A percentile compares a stretch with the other conserved stretches of the same genome.
Conservation (phyloP, 352 stramenopile species). For the Phytophthora kernoviae region DNA sequence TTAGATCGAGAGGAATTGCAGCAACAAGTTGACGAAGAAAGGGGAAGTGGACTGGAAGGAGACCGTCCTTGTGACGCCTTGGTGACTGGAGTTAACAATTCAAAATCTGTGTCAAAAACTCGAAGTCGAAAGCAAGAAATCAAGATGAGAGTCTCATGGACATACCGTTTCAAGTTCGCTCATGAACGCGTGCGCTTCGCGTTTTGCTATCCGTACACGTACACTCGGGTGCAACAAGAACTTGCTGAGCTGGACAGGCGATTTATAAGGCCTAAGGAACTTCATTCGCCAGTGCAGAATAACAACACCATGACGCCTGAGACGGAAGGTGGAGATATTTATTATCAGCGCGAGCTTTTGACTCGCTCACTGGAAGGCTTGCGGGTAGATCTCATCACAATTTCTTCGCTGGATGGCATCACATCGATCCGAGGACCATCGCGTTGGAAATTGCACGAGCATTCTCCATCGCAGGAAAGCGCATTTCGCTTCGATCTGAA, state of each 20-base stretch:
- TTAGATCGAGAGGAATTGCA: slow-evolving; percentile 4
- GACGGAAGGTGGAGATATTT: slow-evolving; percentile 47
- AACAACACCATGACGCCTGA: not conserved
- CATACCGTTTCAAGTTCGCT: slow-evolving; percentile 59
- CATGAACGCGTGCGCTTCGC: slow-evolving; percentile 77
- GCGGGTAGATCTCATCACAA: slow-evolving; percentile 83
- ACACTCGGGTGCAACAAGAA: slow-evolving; percentile 62
- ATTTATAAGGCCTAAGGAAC: slow-evolving; percentile 8
- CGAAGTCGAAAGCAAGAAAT: slow-evolving; percentile 26
- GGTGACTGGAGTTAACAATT: not conserved
- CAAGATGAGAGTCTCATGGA: slow-evolving; percentile 65
- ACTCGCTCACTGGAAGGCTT: slow-evolving; percentile 63
- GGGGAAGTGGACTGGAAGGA: slow-evolving; percentile 28
- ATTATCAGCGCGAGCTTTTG: slow-evolving; percentile 84
- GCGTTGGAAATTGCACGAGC: slow-evolving; percentile 18
- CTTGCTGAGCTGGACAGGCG: slow-evolving; percentile 45
- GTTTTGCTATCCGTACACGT: slow-evolving; percentile 86
- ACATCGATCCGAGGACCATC: slow-evolving; percentile 5
- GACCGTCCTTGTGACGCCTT: slow-evolving; percentile 24
- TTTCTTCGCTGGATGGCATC: slow-evolving; percentile 75
- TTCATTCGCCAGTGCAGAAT: not conserved
- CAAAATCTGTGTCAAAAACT: not conserved
- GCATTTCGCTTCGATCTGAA: slow-evolving; percentile 30
- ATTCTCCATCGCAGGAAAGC: slow-evolving; percentile 36
- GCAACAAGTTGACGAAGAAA: slow-evolving; percentile 47